Conservation (phyloP, 192 early-diverging fungal species). For the Phlyctochytrium planicorne region DNA sequence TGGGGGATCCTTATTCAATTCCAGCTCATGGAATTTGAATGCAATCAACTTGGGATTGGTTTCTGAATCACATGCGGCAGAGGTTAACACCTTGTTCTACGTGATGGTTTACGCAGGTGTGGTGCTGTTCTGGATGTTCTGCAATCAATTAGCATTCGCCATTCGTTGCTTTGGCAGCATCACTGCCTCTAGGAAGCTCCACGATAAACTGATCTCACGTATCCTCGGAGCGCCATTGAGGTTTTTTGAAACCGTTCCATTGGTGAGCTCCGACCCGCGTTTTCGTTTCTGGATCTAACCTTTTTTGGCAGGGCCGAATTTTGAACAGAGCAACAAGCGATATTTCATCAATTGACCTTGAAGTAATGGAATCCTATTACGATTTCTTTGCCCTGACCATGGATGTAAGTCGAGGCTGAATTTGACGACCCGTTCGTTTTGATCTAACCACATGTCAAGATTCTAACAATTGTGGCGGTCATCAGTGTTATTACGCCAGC, state of each 20-base stretch:
- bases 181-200: constrained; percentile 33
- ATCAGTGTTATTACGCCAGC: constrained; percentile 58
- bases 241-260: constrained; percentile 72
- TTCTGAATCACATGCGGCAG: neutral
- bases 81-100: constrained; percentile 31
- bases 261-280: constrained; percentile 28
- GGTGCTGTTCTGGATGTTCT: constrained; percentile 15
- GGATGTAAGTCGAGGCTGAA: constrained; percentile 9
- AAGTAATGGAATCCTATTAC: constrained; percentile 20
- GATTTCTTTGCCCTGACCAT: constrained; percentile 17
- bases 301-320: constrained; percentile 30
- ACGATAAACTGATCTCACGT: constrained; percentile 22
- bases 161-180: constrained; percentile 16
- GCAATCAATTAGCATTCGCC: constrained; percentile 1
- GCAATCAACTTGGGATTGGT: neutral
- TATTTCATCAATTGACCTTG: constrained; percentile 38
- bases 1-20: too few species aligned
- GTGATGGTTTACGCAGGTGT: constrained; percentile 36
- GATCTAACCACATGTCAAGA: constrained; percentile 35
- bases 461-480: constrained; percentile 26
- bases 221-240: constrained; percentile 39
- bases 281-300: neutral
- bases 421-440: neutral
- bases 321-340: constrained; percentile 83
- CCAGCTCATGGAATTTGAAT: too few species aligned